Percentiles rank a stretch among this genome's conserved stretches.
Evolutionary conservation across 2,329 filamentous ascomycete genomes (phyloP).

Genomic region (Diaporthe ampelina): DNA sequence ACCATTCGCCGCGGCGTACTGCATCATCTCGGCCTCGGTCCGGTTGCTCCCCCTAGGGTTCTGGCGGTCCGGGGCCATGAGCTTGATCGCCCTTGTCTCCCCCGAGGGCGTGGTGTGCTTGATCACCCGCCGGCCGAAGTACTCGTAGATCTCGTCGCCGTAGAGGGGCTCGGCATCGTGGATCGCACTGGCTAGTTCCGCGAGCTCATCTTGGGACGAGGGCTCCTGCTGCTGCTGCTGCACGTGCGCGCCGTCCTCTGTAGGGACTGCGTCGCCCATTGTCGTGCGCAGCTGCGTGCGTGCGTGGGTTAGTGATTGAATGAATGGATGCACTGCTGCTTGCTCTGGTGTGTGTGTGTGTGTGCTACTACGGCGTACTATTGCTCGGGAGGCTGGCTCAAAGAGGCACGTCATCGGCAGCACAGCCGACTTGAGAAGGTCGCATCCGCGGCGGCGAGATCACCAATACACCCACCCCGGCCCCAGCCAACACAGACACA

Average conservation of each 20-base stretch:
- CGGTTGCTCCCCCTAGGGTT: background rate
- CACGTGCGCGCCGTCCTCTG: background rate
- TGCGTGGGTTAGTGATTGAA: too few relatives aligned
- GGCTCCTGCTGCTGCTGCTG: too few relatives aligned
- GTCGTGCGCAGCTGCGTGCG: background rate
- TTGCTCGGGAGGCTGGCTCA: background rate
- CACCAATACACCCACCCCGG: background rate
- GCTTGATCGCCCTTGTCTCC: background rate
- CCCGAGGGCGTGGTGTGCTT: background rate
- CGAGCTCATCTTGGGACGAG: background rate
- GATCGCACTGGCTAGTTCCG: background rate
- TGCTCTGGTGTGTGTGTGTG: background rate
- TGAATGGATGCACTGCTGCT: too few relatives aligned
- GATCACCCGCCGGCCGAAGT: background rate
- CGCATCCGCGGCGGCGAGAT: background rate
- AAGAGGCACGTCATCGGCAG: conserved; percentile 28
- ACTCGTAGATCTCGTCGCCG: background rate
- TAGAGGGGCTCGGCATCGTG: background rate
- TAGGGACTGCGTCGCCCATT: background rate
- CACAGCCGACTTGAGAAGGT: conserved; percentile 28
- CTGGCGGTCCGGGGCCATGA: background rate
- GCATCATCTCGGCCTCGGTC: conserved; percentile 41
- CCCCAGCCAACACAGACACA: background rate
- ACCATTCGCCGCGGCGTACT: conserved; percentile 38
- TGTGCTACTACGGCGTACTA: background rate